Conservation (phyloP, 768 basidiomycete species). For the Paxillus ammoniavirescens region DNA sequence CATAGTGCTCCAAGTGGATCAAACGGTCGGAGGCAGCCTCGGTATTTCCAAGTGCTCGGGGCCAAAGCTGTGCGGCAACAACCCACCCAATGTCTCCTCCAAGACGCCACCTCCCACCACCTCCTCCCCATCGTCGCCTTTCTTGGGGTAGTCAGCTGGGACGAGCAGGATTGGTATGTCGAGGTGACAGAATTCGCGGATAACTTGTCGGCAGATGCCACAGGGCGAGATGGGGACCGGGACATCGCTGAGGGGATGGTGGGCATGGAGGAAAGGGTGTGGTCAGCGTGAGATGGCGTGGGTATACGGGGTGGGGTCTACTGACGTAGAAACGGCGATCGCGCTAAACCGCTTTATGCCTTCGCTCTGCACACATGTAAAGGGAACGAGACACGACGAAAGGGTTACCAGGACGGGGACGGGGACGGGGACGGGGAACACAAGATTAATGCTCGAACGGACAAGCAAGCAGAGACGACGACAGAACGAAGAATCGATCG, state of each 20-base stretch:
- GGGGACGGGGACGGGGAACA: too few relatives aligned
- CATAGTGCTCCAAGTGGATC: too few relatives aligned
- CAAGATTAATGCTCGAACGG: too few relatives aligned
- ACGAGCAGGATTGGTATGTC: slow-evolving; percentile 74
- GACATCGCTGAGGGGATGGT: slow-evolving; percentile 56
- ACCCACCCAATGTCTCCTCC: slow-evolving; percentile 64
- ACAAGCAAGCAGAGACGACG: not conserved
- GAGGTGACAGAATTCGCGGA: slow-evolving; percentile 78
- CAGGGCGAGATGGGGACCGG: slow-evolving; percentile 76
- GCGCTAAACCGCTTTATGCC: slow-evolving; percentile 66
- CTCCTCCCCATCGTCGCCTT: slow-evolving; percentile 24
- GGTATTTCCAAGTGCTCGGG: slow-evolving; percentile 69
- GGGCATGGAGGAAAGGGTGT: too few relatives aligned
- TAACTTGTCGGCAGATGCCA: slow-evolving; percentile 89
- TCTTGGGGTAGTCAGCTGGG: slow-evolving; percentile 57
- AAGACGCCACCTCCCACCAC: slow-evolving; percentile 49
- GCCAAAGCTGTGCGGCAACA: slow-evolving; percentile 82
- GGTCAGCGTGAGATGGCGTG: not conserved
- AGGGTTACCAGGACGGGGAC: too few relatives aligned
- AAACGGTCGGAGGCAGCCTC: not conserved
- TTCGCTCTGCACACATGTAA: slow-evolving; percentile 57
- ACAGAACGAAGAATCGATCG: not conserved
- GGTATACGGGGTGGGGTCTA: slow-evolving; percentile 2
- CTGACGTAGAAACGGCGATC: slow-evolving; percentile 76
- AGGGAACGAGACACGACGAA: not conserved